Conservation (phyloP, 2,329 filamentous ascomycete genomes). For the Cladosporium sp. region DNA sequence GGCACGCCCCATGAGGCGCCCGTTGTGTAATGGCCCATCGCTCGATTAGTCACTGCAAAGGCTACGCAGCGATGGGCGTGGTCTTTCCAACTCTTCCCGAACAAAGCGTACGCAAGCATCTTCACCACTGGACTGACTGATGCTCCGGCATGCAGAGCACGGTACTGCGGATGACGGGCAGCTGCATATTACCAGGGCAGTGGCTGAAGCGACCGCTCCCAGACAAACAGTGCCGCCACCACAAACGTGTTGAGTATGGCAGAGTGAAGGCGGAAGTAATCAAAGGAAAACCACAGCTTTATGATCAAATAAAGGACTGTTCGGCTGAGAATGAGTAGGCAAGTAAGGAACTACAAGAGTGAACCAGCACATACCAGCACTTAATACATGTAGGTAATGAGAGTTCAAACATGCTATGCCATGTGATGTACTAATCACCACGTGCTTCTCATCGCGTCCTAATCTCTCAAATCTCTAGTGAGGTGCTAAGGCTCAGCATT, state of each 20-base stretch:
- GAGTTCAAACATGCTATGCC: neutral
- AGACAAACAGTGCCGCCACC: neutral
- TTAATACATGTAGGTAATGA: neutral
- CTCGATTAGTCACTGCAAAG: neutral
- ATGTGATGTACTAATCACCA: neutral
- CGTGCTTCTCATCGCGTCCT: neutral
- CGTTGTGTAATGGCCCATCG: neutral
- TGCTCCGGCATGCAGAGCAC: neutral
- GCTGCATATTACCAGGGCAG: conserved; percentile 1
- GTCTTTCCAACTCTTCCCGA: neutral
- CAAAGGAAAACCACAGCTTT: neutral
- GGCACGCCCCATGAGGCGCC: neutral
- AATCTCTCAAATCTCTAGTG: neutral
- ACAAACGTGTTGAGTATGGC: neutral
- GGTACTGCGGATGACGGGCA: neutral
- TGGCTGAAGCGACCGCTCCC: neutral
- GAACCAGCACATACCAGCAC: neutral
- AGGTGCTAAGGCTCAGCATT: neutral
- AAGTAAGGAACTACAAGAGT: neutral
- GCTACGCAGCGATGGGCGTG: neutral
- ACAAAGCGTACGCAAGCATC: neutral
- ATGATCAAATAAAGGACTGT: neutral
- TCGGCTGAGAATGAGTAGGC: neutral
- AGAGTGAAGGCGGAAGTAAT: neutral
- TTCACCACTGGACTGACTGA: neutral